phyloP scores from a whole-genome alignment of 2,329 filamentous ascomycete genomes.

The Epicoccum sorghinum region DNA sequence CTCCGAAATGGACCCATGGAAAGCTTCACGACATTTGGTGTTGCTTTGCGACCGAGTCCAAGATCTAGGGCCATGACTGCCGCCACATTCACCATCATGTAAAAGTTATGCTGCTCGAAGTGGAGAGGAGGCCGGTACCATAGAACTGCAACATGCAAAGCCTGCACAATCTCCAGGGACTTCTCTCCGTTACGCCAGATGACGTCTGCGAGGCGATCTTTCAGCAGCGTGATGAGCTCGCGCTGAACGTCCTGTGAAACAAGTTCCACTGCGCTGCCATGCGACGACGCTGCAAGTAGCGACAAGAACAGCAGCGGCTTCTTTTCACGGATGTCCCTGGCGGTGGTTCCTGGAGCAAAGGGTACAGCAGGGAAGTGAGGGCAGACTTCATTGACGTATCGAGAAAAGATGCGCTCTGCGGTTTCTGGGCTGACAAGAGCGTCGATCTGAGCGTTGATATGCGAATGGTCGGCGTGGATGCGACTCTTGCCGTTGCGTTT shows the following conservation, averaged over 20 bases:
- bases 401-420: conserved; percentile 63
- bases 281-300: conserved; percentile 61
- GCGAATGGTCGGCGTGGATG: conserved; percentile 43
- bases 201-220: conserved; percentile 74
- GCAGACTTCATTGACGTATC: conserved; percentile 61
- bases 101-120: conserved; percentile 87
- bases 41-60: conserved; percentile 69
- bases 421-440: conserved; percentile 57
- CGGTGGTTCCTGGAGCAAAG: conserved; percentile 60
- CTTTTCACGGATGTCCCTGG: conserved; percentile 60
- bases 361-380: conserved; percentile 64
- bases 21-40: conserved; percentile 48
- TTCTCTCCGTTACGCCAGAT: conserved; percentile 79
- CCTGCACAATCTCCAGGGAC: conserved; percentile 81
- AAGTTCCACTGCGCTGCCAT: conserved; percentile 49
- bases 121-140: conserved; percentile 87
- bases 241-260: conserved; percentile 64
- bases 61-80: conserved; percentile 84
- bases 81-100: conserved; percentile 82
- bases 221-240: conserved; percentile 70
- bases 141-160: conserved; percentile 74
- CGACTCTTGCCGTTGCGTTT: conserved; percentile 38
- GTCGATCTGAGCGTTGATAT: conserved; percentile 49
- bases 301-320: conserved; percentile 67
- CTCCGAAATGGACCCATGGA: conserved; percentile 42